A percentile compares a stretch with the other conserved stretches of the same genome.
phyloP scores from a whole-genome alignment of 1,139 yeast genomes.

The Eremothecium coryli region DNA sequence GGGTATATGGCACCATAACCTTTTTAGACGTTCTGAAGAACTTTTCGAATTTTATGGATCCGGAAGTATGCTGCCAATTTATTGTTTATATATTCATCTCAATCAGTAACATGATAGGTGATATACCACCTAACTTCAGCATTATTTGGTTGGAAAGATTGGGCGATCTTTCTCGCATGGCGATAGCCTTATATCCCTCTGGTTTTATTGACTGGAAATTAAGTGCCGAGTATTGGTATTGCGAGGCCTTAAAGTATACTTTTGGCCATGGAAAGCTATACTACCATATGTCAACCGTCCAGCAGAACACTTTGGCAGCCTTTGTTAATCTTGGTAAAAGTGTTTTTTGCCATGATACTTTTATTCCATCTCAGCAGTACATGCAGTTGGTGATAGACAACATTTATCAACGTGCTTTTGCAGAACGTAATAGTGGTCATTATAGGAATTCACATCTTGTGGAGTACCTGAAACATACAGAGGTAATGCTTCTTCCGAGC shows the following conservation, averaged over 20 bases:
- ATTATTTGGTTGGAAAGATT: slow-evolving; percentile 76
- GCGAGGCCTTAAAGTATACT: slow-evolving; percentile 56
- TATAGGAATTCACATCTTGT: slow-evolving; percentile 27
- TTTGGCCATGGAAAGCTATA: slow-evolving; percentile 75
- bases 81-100: slow-evolving; percentile 35
- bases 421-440: slow-evolving; percentile 30
- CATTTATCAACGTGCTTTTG: slow-evolving; percentile 59
- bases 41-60: slow-evolving; percentile 44
- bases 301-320: slow-evolving; percentile 70
- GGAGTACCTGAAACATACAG: slow-evolving; percentile 31
- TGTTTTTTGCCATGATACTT: slow-evolving; percentile 70
- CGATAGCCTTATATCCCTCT: slow-evolving; percentile 69
- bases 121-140: slow-evolving; percentile 36
- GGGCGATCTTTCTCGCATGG: slow-evolving; percentile 76
- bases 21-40: slow-evolving; percentile 71
- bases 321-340: slow-evolving; percentile 69
- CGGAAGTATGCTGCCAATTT: slow-evolving; percentile 36
- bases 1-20: slow-evolving; percentile 79
- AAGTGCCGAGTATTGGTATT: slow-evolving; percentile 72
- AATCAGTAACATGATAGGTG: slow-evolving; percentile 42
- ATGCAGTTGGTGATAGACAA: slow-evolving; percentile 68
- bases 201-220: slow-evolving; percentile 74
- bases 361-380: slow-evolving; percentile 72
- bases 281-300: slow-evolving; percentile 77
- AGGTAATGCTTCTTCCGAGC: slow-evolving; percentile 34